Evolutionary conservation across 192 early-diverging fungal genomes (phyloP), one percentile per base, ranked within the genome.

Genomic region (Podila minutissima): DNA sequence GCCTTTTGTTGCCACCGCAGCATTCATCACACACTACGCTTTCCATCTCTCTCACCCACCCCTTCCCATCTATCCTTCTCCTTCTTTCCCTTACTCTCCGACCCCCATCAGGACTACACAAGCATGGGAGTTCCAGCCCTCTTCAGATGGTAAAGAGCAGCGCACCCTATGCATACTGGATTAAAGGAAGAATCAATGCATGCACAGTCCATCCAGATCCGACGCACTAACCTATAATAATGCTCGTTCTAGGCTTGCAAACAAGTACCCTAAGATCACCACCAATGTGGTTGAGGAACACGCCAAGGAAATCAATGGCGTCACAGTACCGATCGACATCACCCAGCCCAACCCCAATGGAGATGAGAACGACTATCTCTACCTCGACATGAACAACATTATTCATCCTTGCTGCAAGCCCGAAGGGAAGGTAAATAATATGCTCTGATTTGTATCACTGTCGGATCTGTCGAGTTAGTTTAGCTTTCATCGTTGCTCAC

Each of bases 371-470:
- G 97, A 98, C 86, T 98, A 99, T 68, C 83, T 99, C 20, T 99
- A 99, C 83, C 85, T 99, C 66, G 98, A 99, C 84, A 98, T 99
- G 97, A 99, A 99, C 83, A 97, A 96, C 64, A 94, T 96, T 66
- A 92, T 96, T 55, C 95, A 96, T 75, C 93, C 93, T 32, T 95
- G 94, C 85, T 92, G 91, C 82, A 92, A 96, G 69, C 95, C 94
- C 19, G 90, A 91, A 55, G 88, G 89, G 41, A 91, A 91, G 84
- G 90, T 89, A 83, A 68, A 61, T 57, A 12, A 19, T 37, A 13
- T 48, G 6, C 4, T 9, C 19, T n/a, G 15, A 46, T 46, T 46
- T 46, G 41, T 46, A 46, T 46, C 41, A 46, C 41, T 13, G 3
- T 46, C 12, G 41, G 41, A 46, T 17, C 0, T 15, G 15, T 46